Percentiles rank a stretch among this genome's conserved stretches.
phyloP scores from a whole-genome alignment of 2,329 filamentous ascomycete genomes.

The Myriangium duriaei region DNA sequence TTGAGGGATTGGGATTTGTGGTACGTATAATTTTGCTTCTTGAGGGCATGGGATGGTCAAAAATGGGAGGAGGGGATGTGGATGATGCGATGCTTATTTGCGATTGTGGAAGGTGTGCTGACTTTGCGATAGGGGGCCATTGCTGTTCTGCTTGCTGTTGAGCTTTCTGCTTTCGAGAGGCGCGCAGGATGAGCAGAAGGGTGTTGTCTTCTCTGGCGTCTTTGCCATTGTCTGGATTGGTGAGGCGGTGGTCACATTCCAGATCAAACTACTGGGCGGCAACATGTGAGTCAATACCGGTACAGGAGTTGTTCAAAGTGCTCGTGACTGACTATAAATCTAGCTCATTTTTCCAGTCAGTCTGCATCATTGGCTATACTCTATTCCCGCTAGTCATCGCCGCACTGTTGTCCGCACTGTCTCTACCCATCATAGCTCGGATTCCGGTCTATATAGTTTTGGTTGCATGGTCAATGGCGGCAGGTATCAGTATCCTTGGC shows the following conservation, averaged over 20 bases:
- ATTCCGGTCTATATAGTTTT: conserved; percentile 86
- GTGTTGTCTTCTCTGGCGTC: conserved; percentile 85
- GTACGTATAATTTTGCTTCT: conserved; percentile 33
- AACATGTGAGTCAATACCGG: conserved; percentile 63
- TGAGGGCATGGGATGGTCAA: too few species aligned
- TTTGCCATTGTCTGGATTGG: conserved; percentile 97
- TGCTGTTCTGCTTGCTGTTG: conserved; percentile 84
- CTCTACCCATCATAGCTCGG: conserved; percentile 64
- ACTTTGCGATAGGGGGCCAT: conserved; percentile 55
- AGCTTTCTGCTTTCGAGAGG: conserved; percentile 79
- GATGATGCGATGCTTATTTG: neutral
- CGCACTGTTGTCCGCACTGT: conserved; percentile 71
- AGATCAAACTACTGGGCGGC: conserved; percentile 91
- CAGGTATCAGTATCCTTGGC: conserved; percentile 88
- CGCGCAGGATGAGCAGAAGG: conserved; percentile 67
- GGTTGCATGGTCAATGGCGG: conserved; percentile 84
- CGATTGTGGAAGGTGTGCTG: conserved; percentile 11
- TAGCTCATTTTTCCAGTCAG: conserved; percentile 93
- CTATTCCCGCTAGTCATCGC: conserved; percentile 94
- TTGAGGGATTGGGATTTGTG: conserved; percentile 96
- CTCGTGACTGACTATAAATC: conserved; percentile 17
- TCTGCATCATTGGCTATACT: conserved; percentile 97
- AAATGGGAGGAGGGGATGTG: too few species aligned
- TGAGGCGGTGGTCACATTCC: conserved; percentile 90
- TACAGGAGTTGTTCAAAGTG: neutral